Conservation (phyloP, 352 stramenopile genomes). For the Salisapilia sapeloensis region DNA sequence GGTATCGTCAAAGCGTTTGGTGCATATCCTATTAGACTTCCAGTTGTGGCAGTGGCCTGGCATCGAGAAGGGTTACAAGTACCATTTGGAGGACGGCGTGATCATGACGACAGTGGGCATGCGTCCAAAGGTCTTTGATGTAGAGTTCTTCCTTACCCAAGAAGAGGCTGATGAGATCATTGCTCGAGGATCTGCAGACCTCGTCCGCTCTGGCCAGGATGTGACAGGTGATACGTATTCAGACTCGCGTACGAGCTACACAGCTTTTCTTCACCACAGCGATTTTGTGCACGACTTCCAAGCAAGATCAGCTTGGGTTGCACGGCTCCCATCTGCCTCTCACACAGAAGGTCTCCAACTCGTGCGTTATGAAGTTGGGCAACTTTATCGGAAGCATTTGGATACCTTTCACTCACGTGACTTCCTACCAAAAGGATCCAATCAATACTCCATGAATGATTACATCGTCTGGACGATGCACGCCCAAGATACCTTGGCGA, state of each 20-base stretch:
- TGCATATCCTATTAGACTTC: conserved; percentile 68
- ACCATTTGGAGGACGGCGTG: conserved; percentile 49
- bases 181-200: conserved; percentile 17
- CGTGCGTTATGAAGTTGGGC: conserved; percentile 53
- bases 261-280: conserved; percentile 46
- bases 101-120: conserved; percentile 51
- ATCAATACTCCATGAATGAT: conserved; percentile 24
- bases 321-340: conserved; percentile 45
- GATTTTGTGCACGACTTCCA: conserved; percentile 61
- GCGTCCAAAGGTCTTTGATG: conserved; percentile 54
- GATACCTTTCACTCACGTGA: conserved; percentile 69
- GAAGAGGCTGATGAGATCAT: conserved; percentile 41
- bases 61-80: conserved; percentile 60
- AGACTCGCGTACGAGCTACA: conserved; percentile 60
- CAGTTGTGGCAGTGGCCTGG: conserved; percentile 68
- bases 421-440: conserved; percentile 33
- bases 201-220: conserved; percentile 58
- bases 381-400: conserved; percentile 71
- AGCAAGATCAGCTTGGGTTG: conserved; percentile 31
- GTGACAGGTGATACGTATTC: conserved; percentile 37
- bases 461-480: conserved; percentile 54
- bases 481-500: conserved; percentile 21
- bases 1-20: too few species aligned
- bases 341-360: conserved; percentile 60
- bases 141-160: conserved; percentile 44